Evolutionary conservation across 805 yeast species (phyloP), one percentile per base, ranked within the genome.

Genomic region (Lachancea meyersii): DNA sequence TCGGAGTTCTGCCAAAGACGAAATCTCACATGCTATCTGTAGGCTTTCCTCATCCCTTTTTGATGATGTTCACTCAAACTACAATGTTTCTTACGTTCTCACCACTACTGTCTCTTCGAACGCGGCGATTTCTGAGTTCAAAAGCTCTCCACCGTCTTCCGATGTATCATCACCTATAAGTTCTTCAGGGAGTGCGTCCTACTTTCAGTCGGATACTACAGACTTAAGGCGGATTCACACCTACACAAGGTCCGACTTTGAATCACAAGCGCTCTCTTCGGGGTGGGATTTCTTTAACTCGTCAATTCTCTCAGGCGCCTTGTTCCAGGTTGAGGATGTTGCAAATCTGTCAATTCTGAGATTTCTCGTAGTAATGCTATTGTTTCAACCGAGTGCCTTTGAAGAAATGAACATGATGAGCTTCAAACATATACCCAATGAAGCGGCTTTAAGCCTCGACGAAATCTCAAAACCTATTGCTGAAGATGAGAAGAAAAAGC

Each of bases 311-410:
- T 26, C 40, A 13, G 44, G 44, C 4, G n/a, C 31, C n/a, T n/a
- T 35, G 3, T 35, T 35, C 22, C 40, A 24, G 11, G 41, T 30
- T 2, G 66, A 61, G 38, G 53, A 57, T 2, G 34, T 56, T 31
- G 52, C 61, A 1, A 58, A 58, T 37, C 50, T 60, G 3, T 47
- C 60, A 3, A 54, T 55, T 3, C 38, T 61, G 19, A 48, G 54
- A 21, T 60, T 61, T 38, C 42, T 58, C 27, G 44, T 50, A 6
- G 48, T 54, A 2, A 41, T 61, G 38, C 38, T 53, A 9, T 36
- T 61, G 47, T 46, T 61, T 14, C 64, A 57, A 40, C 46, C 54
- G 1, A 59, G 54, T 5, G 51, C 51, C 1, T 55, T 57, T 35
- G 35, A 41, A 10, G 61, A 56, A 23, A 19, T 59, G 18, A 58